phyloP scores from a whole-genome alignment of 305 asterid genomes.

The Fraxinus angustifolia region DNA sequence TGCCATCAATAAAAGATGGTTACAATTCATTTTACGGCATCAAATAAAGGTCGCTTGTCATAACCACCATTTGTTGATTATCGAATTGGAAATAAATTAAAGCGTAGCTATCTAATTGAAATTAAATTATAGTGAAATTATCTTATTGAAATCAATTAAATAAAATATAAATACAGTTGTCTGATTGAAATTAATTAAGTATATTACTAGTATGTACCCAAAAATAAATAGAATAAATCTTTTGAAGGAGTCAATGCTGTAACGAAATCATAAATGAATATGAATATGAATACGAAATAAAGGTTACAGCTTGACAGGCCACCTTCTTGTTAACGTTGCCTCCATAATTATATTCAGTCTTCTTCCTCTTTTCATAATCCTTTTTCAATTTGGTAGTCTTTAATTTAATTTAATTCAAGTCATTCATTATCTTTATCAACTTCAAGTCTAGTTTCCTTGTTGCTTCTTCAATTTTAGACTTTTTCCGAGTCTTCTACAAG shows the following conservation, averaged over 20 bases:
- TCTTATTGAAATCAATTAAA: too few species aligned
- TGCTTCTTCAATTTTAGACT: constrained; percentile 4
- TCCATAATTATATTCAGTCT: constrained; percentile 6
- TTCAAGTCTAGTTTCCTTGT: neutral
- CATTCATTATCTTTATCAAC: neutral
- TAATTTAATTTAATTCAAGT: neutral
- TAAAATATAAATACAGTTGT: too few species aligned
- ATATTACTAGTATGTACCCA: constrained; percentile 3
- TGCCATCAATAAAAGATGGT: neutral
- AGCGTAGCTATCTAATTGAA: neutral
- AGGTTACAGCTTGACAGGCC: neutral
- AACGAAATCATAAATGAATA: neutral
- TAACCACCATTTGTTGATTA: neutral
- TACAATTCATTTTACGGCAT: neutral
- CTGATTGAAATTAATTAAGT: neutral
- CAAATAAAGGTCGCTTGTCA: neutral
- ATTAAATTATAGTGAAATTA: too few species aligned
- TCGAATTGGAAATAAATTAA: neutral
- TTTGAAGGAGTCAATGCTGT: neutral
- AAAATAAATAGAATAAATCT: neutral
- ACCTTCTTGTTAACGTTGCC: constrained; percentile 9
- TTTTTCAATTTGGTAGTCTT: neutral
- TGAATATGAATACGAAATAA: neutral
- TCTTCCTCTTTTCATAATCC: neutral
- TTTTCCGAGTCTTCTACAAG: neutral